Evolutionary conservation across 495 filamentous ascomycete genomes (phyloP).

Genomic region (Aspergillus kassunensis): DNA sequence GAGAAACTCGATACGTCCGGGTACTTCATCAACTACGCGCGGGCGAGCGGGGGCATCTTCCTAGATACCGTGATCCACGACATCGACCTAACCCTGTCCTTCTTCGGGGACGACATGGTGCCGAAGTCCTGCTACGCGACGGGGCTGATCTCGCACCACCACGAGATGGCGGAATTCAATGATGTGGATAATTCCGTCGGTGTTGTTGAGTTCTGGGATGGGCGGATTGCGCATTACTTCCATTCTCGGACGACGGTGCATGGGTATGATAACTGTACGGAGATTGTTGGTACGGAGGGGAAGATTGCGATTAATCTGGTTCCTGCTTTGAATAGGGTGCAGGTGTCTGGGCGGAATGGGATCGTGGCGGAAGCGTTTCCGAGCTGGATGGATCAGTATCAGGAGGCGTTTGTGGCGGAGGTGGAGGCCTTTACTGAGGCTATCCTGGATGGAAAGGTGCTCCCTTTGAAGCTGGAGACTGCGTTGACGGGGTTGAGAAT

Average conservation of each 20-base stretch:
- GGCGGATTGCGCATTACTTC: slow-evolving; percentile 58
- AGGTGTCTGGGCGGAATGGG: slow-evolving; percentile 42
- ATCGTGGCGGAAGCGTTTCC: slow-evolving; percentile 49
- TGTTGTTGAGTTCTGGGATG: slow-evolving; percentile 57
- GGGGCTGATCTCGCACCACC: slow-evolving; percentile 55
- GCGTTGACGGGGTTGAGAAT: slow-evolving; percentile 2
- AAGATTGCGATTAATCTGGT: slow-evolving; percentile 54
- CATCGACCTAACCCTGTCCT: slow-evolving; percentile 54
- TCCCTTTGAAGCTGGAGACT: neutral
- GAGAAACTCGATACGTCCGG: slow-evolving; percentile 51
- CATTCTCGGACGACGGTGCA: slow-evolving; percentile 56
- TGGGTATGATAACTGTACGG: slow-evolving; percentile 59
- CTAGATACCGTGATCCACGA: slow-evolving; percentile 55
- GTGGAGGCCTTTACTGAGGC: slow-evolving; percentile 2
- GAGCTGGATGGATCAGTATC: slow-evolving; percentile 25
- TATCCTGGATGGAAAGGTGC: neutral
- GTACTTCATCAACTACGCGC: slow-evolving; percentile 54
- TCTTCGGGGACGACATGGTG: slow-evolving; percentile 43
- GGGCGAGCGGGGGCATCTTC: slow-evolving; percentile 54
- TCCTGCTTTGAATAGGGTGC: slow-evolving; percentile 47
- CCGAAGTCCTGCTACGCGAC: slow-evolving; percentile 45
- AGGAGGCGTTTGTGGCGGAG: slow-evolving; percentile 2
- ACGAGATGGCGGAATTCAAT: slow-evolving; percentile 48
- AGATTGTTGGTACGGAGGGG: slow-evolving; percentile 59
- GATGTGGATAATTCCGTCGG: slow-evolving; percentile 61